Evolutionary conservation across 1,284 basidiomycete genomes (phyloP), one percentile per base, ranked within the genome.

Genomic region (Boletellus deceptivus): DNA sequence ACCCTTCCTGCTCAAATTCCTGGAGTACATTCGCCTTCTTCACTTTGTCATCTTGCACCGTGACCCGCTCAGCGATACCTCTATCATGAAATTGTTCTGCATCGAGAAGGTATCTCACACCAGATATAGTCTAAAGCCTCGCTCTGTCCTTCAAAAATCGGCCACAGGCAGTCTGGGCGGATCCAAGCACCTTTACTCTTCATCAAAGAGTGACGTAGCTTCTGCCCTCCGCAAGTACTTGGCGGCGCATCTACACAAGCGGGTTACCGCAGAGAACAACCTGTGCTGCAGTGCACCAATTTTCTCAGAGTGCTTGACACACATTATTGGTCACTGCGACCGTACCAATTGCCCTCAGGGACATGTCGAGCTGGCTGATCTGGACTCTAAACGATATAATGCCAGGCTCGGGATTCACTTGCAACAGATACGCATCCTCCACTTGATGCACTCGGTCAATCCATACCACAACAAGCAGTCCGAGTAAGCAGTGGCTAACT

Each of bases 391-490:
- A 11, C 65, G 61, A 50, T 79, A 75, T 53, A 73, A 75, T 36
- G 14, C 49, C 5, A 73, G 73, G 3, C 62, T 80, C 6, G 64
- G 72, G 4, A 60, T 78, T 17, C 70, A 76, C 56, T 57, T 82
- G 1, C 72, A 75, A 42, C 79, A 82, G 52, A 73, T 82, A 3
- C 52, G 70, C 33, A 75, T 82, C 11, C 66, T 75, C 43, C 72
- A 77, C 27, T 50, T 46, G n/a, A 61, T 39, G 53, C 67, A 54
- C 47, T 56, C 56, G 6, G 47, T 39, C 3, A 35, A 55, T 46
- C 60, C 62, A 14, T 22, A 48, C 4, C 41, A 48, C 3, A 13
- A 9, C 7, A 49, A 34, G 37, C 55, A 53, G 11, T 49, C 53
- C 1, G 42, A 51, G 70, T 71, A 53, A 2, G 63, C 49, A 13